Conservation (phyloP, 1,284 basidiomycete species). For the Volvariella surrecta region DNA sequence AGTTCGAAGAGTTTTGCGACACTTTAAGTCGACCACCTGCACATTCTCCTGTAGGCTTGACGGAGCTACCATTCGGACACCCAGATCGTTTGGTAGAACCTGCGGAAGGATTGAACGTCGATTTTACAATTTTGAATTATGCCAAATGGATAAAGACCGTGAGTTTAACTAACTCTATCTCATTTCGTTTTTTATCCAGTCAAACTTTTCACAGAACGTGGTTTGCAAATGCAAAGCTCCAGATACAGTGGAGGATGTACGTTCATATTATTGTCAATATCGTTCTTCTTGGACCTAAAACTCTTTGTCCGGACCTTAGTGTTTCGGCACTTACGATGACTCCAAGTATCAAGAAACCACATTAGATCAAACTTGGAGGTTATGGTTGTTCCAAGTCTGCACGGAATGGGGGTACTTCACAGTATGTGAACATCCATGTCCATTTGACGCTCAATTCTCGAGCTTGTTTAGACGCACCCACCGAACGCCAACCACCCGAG, state of each 20-base stretch:
- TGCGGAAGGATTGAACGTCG: constrained; percentile 36
- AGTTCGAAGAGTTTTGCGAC: constrained; percentile 69
- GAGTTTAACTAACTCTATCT: constrained; percentile 9
- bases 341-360: constrained; percentile 53
- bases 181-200: not conserved
- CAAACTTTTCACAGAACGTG: not conserved
- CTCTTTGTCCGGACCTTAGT: constrained; percentile 35
- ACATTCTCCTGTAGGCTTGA: not conserved
- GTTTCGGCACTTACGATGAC: constrained; percentile 80
- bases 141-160: constrained; percentile 70
- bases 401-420: constrained; percentile 93
- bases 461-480: constrained; percentile 49
- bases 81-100: constrained; percentile 34
- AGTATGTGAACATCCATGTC: constrained; percentile 27
- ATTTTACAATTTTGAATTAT: constrained; percentile 64
- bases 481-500: constrained; percentile 53
- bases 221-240: not conserved
- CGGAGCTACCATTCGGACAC: constrained; percentile 32
- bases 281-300: not conserved
- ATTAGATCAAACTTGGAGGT: constrained; percentile 68
- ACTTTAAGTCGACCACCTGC: constrained; percentile 37
- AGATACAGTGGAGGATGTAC: not conserved
- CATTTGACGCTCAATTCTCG: constrained; percentile 5
- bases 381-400: constrained; percentile 91
- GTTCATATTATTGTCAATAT: not conserved